Percentiles rank a stretch among this genome's conserved stretches.
Evolutionary conservation across 257 asterid species (phyloP).

Genomic region (Ilex aquifolium): DNA sequence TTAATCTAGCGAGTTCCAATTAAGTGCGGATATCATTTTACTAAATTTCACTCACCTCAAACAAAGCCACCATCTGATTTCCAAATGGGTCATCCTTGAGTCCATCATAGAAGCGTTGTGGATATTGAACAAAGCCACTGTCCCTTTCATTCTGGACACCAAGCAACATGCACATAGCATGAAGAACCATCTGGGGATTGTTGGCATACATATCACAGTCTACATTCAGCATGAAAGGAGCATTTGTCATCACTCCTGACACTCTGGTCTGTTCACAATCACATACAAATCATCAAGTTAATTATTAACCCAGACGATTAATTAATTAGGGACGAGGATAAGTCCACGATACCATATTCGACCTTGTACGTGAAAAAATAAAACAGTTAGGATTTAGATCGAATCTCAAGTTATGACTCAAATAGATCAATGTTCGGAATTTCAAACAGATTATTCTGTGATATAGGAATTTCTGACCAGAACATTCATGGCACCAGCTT

Average conservation of each 20-base stretch:
- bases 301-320: too few species aligned
- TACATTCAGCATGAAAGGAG: conserved; percentile 33
- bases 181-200: conserved; percentile 25
- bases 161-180: conserved; percentile 30
- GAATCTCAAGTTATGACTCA: too few species aligned
- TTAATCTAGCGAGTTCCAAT: too few species aligned
- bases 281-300: too few species aligned
- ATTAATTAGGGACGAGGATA: too few species aligned
- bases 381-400: too few species aligned
- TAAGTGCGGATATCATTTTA: too few species aligned
- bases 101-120: conserved; percentile 30
- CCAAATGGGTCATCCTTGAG: conserved; percentile 36
- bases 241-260: conserved; percentile 37
- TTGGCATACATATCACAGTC: conserved; percentile 38
- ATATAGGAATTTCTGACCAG: conserved; percentile 17
- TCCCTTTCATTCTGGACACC: conserved; percentile 22
- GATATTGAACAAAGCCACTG: conserved; percentile 30
- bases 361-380: too few species aligned
- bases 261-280: conserved; percentile 23
- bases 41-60: conserved; percentile 9
- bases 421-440: too few species aligned
- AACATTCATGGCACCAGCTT: conserved; percentile 44
- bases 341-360: too few species aligned
- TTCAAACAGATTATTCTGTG: too few species aligned
- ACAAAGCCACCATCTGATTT: conserved; percentile 16